phyloP scores from a whole-genome alignment of 257 asterid genomes.

The Plectranthus barbatus region DNA sequence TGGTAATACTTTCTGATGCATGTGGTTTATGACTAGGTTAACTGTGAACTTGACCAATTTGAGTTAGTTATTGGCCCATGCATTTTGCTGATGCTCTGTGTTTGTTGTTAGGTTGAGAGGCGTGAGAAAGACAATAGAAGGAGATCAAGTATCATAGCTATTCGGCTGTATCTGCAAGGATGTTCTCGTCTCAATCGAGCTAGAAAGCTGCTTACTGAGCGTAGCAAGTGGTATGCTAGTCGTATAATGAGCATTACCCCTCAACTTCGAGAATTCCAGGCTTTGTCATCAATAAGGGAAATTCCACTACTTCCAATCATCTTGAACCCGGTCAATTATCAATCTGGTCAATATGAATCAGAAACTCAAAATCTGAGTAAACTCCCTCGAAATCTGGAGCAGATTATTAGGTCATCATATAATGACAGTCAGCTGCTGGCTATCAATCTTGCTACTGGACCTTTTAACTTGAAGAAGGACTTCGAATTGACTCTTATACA shows the following conservation, averaged over 20 bases:
- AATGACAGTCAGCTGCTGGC: constrained; percentile 90
- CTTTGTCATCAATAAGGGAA: constrained; percentile 77
- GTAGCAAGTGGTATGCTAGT: constrained; percentile 89
- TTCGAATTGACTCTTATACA: constrained; percentile 80
- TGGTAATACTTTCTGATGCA: background rate
- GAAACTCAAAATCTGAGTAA: constrained; percentile 40
- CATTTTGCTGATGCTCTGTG: constrained; percentile 21
- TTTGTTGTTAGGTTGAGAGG: constrained; percentile 69
- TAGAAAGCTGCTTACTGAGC: constrained; percentile 65
- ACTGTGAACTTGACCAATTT: constrained; percentile 5
- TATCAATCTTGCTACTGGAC: constrained; percentile 65
- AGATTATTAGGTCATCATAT: constrained; percentile 58
- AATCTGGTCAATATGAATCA: constrained; percentile 29
- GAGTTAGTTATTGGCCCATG: background rate
- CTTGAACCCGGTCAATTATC: constrained; percentile 62
- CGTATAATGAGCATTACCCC: constrained; percentile 93
- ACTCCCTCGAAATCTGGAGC: constrained; percentile 61
- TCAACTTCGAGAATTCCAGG: constrained; percentile 96
- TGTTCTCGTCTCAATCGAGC: constrained; percentile 75
- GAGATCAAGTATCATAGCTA: constrained; percentile 54
- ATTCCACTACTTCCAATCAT: constrained; percentile 85
- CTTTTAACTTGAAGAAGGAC: constrained; percentile 48
- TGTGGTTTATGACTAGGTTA: background rate
- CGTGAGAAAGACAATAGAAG: constrained; percentile 76
- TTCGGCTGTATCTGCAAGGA: constrained; percentile 77